A percentile compares a stretch with the other conserved stretches of the same genome.
Conservation (phyloP, 257 asterid genomes). For the Fraxinus cuspidata region DNA sequence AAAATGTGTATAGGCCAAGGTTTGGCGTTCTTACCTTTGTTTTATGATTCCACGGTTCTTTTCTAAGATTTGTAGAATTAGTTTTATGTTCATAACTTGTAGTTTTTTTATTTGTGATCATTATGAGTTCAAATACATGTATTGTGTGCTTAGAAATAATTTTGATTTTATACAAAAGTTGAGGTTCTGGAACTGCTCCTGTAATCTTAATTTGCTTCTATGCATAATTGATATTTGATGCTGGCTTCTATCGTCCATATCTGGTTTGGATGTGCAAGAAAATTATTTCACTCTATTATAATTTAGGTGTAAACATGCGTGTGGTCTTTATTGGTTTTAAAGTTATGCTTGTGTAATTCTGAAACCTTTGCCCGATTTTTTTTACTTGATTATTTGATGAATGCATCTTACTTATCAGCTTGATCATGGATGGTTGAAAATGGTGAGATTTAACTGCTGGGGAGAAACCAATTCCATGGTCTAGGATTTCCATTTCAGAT, state of each 20-base stretch:
- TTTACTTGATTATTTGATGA: not conserved
- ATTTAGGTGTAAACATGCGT: not conserved
- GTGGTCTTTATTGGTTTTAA: not conserved
- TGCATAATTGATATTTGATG: not conserved
- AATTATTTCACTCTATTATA: not conserved
- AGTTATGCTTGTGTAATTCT: not conserved
- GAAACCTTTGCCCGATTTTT: not conserved
- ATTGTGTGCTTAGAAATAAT: not conserved
- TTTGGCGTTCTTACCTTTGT: conserved; percentile 31
- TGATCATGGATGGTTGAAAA: too few relatives aligned
- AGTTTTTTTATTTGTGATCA: conserved; percentile 10
- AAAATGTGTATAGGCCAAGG: conserved; percentile 42
- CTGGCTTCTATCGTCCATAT: not conserved
- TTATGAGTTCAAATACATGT: conserved; percentile 7
- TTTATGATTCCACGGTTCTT: conserved; percentile 25
- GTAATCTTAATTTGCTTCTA: conserved; percentile 22
- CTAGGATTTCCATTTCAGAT: not conserved
- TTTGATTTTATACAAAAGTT: not conserved
- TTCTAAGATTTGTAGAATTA: conserved; percentile 16
- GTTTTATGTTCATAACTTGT: conserved; percentile 25
- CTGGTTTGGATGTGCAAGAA: conserved; percentile 43
- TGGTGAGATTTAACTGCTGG: not conserved
- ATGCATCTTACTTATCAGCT: too few relatives aligned
- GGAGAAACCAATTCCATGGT: not conserved
- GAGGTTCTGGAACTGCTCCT: not conserved